Base-by-base conservation (phyloP, 1,284 basidiomycete genomes). In the Austroboletus novae-zelandiae region DNA sequence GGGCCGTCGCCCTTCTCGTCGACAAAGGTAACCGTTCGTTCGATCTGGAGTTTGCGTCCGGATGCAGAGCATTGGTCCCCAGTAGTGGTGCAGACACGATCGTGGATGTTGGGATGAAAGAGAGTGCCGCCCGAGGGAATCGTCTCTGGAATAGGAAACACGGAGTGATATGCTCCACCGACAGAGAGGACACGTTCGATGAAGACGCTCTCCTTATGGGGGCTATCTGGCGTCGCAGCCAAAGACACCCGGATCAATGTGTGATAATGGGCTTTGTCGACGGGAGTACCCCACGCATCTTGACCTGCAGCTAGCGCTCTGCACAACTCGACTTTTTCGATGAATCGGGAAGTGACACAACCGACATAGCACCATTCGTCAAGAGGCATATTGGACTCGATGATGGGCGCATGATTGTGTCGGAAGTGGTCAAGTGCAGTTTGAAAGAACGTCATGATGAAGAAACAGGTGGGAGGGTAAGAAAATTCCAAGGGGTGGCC, bases 151-250 rank as follows among this genome's bases (percentile, higher is more conserved):
- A 61, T 47, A 43, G 51, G 49, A 15, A 42, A 27, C 1, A 48
- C 48, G 0, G 48, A 59, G 13, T 60, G 60, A 6, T 43, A 49
- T 6, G 18, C 39, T 15, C 55, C 56, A 0, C 40, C 35, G 0
- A 37, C 48, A 4, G 45, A 56, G 1, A 56, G 45, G 7, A 63
- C 48, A 1, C 54, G 48, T 18, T 60, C 61, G 9, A 63, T 18
- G 9, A 61, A 48, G 1, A 56, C 3, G 0, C 40, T 43, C 4
- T 59, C 50, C 23, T 10, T 0, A n/a, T 20, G 9, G n/a, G 32
- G 15, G 35, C 18, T 39, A 39, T 9, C 17, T 9, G 36, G 9
- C 25, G n/a, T 14, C 2, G 56, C 39, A 8, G 2, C 31, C 39
- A 60, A 11, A 2, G 9, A 43, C 5, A 52, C 45, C 3, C 42